A percentile compares a stretch with the other conserved stretches of the same genome.
Conservation (phyloP, 495 filamentous ascomycete species). For the Tuber borchii region DNA sequence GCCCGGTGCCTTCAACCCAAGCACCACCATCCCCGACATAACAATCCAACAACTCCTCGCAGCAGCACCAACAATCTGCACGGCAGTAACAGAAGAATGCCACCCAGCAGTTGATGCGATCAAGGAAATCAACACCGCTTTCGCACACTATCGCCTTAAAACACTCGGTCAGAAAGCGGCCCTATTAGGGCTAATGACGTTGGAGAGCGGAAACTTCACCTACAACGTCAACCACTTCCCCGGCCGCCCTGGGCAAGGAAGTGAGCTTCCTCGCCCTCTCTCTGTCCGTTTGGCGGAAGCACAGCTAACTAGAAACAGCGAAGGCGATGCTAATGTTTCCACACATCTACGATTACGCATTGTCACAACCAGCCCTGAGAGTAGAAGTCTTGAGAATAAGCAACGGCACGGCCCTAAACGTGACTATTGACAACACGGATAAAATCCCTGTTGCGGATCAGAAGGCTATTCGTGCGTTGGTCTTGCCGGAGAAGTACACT, state of each 20-base stretch:
- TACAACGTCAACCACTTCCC: slow-evolving; percentile 62
- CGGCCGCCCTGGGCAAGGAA: slow-evolving; percentile 64
- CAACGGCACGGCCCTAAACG: neutral
- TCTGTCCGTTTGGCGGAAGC: neutral
- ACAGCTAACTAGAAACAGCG: slow-evolving; percentile 38
- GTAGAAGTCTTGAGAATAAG: slow-evolving; percentile 26
- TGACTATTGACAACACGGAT: slow-evolving; percentile 44
- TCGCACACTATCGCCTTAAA: slow-evolving; percentile 53
- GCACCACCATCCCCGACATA: neutral
- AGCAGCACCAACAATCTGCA: neutral
- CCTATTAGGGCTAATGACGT: slow-evolving; percentile 57
- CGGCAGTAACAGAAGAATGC: slow-evolving; percentile 10
- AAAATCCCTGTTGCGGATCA: slow-evolving; percentile 40
- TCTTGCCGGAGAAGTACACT: slow-evolving; percentile 56
- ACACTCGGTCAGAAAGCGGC: slow-evolving; percentile 56
- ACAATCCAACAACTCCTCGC: neutral
- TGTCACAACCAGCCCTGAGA: slow-evolving; percentile 45
- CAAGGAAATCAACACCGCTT: slow-evolving; percentile 47
- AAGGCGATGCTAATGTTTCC: slow-evolving; percentile 66
- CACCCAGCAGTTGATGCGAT: neutral
- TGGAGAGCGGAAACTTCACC: slow-evolving; percentile 62
- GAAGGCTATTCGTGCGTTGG: slow-evolving; percentile 51
- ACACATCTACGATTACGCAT: slow-evolving; percentile 59
- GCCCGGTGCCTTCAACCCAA: neutral
- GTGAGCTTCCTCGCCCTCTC: slow-evolving; percentile 42